phyloP scores from a whole-genome alignment of 2,329 filamentous ascomycete genomes.

The Tolypocladium ovalisporum region DNA sequence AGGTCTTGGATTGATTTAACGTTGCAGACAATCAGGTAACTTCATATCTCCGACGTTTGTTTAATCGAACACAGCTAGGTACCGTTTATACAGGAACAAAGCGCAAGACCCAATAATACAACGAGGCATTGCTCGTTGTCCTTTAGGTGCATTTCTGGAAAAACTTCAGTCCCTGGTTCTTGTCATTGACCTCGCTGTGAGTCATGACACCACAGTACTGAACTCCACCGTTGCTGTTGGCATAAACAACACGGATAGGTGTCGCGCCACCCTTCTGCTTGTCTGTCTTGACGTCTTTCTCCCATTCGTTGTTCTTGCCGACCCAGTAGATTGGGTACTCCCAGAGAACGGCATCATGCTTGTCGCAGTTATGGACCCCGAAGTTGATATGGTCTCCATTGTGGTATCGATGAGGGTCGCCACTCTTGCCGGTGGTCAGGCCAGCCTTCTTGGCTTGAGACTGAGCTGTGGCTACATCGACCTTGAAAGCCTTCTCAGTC shows the following conservation, averaged over 20 bases:
- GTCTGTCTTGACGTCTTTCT: constrained; percentile 1
- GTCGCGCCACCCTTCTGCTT: constrained; percentile 2
- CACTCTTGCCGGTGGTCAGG: constrained; percentile 3
- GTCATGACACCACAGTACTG: constrained; percentile 4
- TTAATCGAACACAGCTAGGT: not conserved
- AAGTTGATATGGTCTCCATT: constrained; percentile 1
- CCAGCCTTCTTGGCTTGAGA: constrained; percentile 1
- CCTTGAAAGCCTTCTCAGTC: not conserved
- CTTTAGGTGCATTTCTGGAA: constrained; percentile 1
- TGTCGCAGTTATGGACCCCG: not conserved
- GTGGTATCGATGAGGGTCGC: constrained; percentile 2
- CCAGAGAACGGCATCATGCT: not conserved
- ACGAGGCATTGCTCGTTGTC: not conserved
- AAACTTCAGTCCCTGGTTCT: constrained; percentile 1
- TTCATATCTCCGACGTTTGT: no score
- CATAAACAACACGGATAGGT: constrained; percentile 3
- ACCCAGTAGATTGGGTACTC: constrained; percentile 4
- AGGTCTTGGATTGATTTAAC: no score
- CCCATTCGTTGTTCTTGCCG: constrained; percentile 1
- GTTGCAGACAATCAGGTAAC: no score
- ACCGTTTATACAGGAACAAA: not conserved
- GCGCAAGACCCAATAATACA: not conserved
- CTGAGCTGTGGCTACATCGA: not conserved
- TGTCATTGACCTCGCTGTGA: not conserved
- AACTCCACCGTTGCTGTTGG: constrained; percentile 1